Evolutionary conservation across 257 asterid species (phyloP), one percentile per base, ranked within the genome.

Genomic region (Paulownia fortunei): DNA sequence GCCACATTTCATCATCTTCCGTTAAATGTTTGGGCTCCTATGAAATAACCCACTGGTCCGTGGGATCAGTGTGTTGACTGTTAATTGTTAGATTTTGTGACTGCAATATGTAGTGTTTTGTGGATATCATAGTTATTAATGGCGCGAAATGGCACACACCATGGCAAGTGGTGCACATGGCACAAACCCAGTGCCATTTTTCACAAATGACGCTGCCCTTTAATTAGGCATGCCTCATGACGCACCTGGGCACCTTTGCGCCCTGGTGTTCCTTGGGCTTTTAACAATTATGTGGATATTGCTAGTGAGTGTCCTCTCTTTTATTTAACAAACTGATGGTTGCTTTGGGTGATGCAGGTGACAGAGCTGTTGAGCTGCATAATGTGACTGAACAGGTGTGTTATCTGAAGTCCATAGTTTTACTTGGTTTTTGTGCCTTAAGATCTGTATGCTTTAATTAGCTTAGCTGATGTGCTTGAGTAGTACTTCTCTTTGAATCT

Each of bases 301-400:
- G 44, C 55, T 47, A 9, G 51, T 30, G 12, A 26, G 13, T 23
- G 19, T 12, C 42, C 44, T 18, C 1, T 11, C n/a, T 58, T 3
- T 21, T 26, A 24, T 30, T 69, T 77, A 69, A 76, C 34, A 64
- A 79, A 74, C 67, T 55, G 60, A 76, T 34, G 42, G 26, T 72
- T 76, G 74, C 60, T 36, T 52, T 68, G 49, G 66, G 72, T 59
- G 27, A 59, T 49, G 79, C 81, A 88, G 93, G 91, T 72, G 91
- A 87, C 70, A 87, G 89, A 78, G 86, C 64, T 36, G 80, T 65
- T 79, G 96, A 86, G 67, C 81, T 81, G 76, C 87, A 87, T 76
- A 84, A 82, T 81, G 74, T 79, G 73, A 84, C 91, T 6, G 93
- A 87, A 71, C 87, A 90, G 90, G 96, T 90, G 81, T 39, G 68